Conservation (phyloP, 345 rosid genomes). For the Turnera subulata region DNA sequence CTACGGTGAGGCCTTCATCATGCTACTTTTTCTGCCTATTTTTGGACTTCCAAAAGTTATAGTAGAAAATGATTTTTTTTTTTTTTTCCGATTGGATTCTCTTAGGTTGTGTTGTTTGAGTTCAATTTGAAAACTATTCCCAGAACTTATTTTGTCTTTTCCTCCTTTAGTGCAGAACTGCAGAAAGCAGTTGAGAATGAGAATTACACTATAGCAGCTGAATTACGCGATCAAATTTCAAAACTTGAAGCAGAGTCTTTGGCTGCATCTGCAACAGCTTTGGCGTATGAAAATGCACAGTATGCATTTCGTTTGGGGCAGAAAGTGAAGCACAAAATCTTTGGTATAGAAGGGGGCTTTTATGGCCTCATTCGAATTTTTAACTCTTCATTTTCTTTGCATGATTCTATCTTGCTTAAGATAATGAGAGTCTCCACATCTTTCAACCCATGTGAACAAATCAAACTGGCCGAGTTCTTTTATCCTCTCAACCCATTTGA, state of each 20-base stretch:
- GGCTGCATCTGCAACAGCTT: constrained; percentile 80
- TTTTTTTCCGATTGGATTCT: background rate
- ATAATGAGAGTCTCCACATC: no score
- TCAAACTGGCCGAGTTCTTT: no score
- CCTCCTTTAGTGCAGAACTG: constrained; percentile 73
- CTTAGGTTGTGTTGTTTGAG: background rate
- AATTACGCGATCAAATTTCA: constrained; percentile 65
- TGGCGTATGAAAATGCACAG: constrained; percentile 67
- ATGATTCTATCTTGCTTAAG: background rate
- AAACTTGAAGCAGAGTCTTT: constrained; percentile 80
- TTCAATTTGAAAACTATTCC: background rate
- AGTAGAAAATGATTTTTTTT: background rate
- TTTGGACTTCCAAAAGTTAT: background rate
- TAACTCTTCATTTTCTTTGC: background rate
- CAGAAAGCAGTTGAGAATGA: constrained; percentile 78
- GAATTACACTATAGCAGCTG: constrained; percentile 74
- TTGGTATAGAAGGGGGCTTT: constrained; percentile 41
- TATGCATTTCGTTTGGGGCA: constrained; percentile 92
- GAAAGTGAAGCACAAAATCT: constrained; percentile 73
- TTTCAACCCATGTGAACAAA: no score
- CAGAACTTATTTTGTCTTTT: no score
- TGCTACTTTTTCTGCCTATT: background rate
- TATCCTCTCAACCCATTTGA: no score
- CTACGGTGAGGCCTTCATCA: constrained; percentile 48
- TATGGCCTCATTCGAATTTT: constrained; percentile 4